A percentile compares a stretch with the other conserved stretches of the same genome.
Conservation (phyloP, 768 basidiomycete species). For the Clavaria fumosa region DNA sequence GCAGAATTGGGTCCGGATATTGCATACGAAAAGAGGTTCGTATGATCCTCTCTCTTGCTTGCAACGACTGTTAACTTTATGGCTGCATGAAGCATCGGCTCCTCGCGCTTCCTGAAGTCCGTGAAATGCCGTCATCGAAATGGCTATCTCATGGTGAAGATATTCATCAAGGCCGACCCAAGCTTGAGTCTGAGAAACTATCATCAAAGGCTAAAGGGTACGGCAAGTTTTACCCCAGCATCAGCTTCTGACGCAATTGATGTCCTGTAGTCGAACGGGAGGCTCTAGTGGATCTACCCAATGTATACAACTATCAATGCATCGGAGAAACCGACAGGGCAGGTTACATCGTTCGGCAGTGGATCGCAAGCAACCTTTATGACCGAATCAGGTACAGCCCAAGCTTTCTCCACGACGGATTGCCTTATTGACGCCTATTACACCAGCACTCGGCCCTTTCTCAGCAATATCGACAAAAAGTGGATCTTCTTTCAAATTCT, state of each 20-base stretch:
- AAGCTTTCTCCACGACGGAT: not conserved
- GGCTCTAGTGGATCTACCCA: slow-evolving; percentile 66
- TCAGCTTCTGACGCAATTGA: slow-evolving; percentile 2
- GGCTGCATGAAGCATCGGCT: slow-evolving; percentile 36
- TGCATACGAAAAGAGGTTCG: slow-evolving; percentile 83
- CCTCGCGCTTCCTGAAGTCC: slow-evolving; percentile 66
- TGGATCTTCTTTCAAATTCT: slow-evolving; percentile 96
- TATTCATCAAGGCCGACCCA: slow-evolving; percentile 91
- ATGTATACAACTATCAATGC: slow-evolving; percentile 77
- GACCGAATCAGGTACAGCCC: slow-evolving; percentile 81
- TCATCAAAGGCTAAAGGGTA: slow-evolving; percentile 65
- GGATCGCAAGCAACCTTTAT: slow-evolving; percentile 87
- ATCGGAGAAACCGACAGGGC: slow-evolving; percentile 94
- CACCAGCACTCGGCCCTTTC: slow-evolving; percentile 83
- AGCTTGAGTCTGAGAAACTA: slow-evolving; percentile 62
- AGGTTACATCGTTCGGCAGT: slow-evolving; percentile 89
- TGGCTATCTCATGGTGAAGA: slow-evolving; percentile 80
- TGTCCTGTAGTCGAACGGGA: slow-evolving; percentile 62
- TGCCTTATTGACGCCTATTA: not conserved
- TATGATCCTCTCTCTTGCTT: not conserved
- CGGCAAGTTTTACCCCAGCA: slow-evolving; percentile 11
- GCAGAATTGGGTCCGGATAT: slow-evolving; percentile 78
- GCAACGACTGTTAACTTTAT: not conserved
- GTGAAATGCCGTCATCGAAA: slow-evolving; percentile 77
- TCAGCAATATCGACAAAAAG: slow-evolving; percentile 85